phyloP scores from a whole-genome alignment of 331 rosid species.

The Malus hybrid region DNA sequence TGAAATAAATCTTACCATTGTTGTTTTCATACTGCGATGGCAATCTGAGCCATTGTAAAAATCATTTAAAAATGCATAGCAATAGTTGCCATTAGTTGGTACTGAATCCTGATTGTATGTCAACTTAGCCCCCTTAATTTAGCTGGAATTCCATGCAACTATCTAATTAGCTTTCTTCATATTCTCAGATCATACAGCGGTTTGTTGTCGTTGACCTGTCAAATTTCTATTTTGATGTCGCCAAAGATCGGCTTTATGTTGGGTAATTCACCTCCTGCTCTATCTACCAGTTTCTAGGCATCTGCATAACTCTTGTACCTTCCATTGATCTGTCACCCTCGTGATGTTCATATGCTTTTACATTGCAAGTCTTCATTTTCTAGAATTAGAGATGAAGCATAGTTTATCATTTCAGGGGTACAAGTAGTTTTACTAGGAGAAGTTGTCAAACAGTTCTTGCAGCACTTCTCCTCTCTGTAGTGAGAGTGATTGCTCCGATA shows the following conservation, averaged over 20 bases:
- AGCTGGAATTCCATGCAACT: constrained; percentile 7
- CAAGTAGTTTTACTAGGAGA: constrained; percentile 76
- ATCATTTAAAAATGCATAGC: not conserved
- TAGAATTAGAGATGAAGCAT: not conserved
- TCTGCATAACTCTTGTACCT: not conserved
- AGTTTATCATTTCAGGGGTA: constrained; percentile 50
- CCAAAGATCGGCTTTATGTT: constrained; percentile 96
- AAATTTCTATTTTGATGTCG: constrained; percentile 88
- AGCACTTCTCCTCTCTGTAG: constrained; percentile 71
- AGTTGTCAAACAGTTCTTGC: constrained; percentile 97
- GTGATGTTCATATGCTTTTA: not conserved
- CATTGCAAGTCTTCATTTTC: not conserved
- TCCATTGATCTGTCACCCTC: not conserved
- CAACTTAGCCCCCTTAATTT: not conserved
- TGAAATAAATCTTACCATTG: not conserved
- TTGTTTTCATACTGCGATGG: constrained; percentile 1
- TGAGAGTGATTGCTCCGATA: constrained; percentile 80
- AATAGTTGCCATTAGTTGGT: not conserved
- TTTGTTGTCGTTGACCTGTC: constrained; percentile 94
- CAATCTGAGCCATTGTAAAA: not conserved
- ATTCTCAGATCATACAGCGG: constrained; percentile 82
- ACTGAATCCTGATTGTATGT: not conserved
- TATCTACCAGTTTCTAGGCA: not conserved
- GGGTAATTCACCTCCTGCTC: constrained; percentile 48
- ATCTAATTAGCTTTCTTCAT: constrained; percentile 10